phyloP scores from a whole-genome alignment of 768 basidiomycete species.

The Rhodotorula graminis region DNA sequence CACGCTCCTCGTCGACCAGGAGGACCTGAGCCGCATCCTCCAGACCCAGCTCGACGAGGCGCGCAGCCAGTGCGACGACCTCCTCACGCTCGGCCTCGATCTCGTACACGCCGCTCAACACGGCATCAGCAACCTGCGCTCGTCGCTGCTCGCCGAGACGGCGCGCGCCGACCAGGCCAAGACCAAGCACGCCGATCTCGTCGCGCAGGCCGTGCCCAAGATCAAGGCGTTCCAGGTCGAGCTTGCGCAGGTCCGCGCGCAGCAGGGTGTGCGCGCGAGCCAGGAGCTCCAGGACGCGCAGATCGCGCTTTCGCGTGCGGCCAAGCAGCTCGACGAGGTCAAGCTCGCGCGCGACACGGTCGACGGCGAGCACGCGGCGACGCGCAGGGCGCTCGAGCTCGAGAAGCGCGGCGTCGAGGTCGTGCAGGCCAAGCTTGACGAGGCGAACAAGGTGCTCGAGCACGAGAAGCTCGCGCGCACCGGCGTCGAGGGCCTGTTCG shows the following conservation, averaged over 20 bases:
- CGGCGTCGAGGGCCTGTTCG: not conserved
- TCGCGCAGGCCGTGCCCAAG: not conserved
- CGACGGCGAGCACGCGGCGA: not conserved
- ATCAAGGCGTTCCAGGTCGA: not conserved
- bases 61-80: too few species aligned
- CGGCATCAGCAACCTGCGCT: too few species aligned
- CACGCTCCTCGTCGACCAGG: too few species aligned
- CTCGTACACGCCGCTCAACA: too few species aligned
- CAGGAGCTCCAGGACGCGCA: not conserved
- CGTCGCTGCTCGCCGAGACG: not conserved
- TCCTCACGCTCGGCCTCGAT: too few species aligned
- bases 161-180: too few species aligned
- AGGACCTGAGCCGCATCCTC: too few species aligned
- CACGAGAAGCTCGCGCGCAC: not conserved
- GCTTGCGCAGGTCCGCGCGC: not conserved
- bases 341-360: not conserved
- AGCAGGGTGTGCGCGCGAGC: not conserved
- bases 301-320: too few species aligned
- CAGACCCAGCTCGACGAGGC: too few species aligned
- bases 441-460: not conserved
- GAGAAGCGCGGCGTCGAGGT: not conserved
- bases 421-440: not conserved
- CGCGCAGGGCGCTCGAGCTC: not conserved
- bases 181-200: not conserved
- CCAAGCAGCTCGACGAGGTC: not conserved